Evolutionary conservation across 1,284 basidiomycete genomes (phyloP), one percentile per base, ranked within the genome.

Genomic region (Rhodofomes roseus): DNA sequence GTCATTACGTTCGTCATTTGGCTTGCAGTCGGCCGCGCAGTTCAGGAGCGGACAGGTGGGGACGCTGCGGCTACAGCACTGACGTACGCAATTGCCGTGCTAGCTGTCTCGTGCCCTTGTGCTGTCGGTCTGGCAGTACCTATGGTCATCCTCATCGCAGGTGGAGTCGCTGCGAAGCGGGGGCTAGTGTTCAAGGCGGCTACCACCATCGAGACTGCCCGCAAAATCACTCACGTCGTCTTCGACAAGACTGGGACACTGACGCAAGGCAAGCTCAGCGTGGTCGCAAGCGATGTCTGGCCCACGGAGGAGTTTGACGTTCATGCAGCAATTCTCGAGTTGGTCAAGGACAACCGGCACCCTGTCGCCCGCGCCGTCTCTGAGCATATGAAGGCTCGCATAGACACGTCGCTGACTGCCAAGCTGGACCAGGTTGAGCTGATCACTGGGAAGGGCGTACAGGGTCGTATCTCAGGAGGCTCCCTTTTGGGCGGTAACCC

Each of bases 221-320:
- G 68, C 50, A 66, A 70, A 56, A 66, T 74, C 46, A 63, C 69
- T 16, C 70, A 76, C 46, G 71, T 73, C 41, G 77, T 76, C 4
- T 78, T 81, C 57, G 79, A 80, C 70, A 81, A 80, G 74, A 81
- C 79, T 0, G 79, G 79, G 0, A 80, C 79, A 1, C 72, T 79
- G 48, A 77, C 77, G 2, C 63, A 68, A 43, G 77, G 77, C 8
- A 63, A 69, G 36, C 69, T 78, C 41, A 57, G 70, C 0, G 73
- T 77, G 8, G 69, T 70, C 20, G 60, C 64, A 11, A 64, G 68
- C 36, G 68, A 67, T 37, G 11, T 69, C 12, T 64, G 65, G 16
- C 61, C 69, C n/a, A 62, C 59, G 8, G 29, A 66, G 1, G 58
- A 60, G 9, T 61, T 62, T n/a, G 55, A 63, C 16, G 58, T 65